Conservation (phyloP, 768 basidiomycete genomes). For the Amanita molliuscula region DNA sequence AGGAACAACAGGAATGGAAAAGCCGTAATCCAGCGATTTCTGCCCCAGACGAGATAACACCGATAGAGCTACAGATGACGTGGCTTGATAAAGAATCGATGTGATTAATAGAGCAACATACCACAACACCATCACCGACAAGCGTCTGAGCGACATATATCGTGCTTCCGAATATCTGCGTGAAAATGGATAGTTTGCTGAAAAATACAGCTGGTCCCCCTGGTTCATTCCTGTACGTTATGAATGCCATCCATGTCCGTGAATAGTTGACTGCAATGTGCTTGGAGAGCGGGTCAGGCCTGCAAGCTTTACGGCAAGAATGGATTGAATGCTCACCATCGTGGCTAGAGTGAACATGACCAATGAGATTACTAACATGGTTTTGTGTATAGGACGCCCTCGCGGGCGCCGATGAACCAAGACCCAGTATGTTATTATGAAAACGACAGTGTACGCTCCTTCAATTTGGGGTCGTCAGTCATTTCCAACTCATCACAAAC, state of each 20-base stretch:
- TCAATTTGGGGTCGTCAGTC: not conserved
- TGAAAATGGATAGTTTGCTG: slow-evolving; percentile 22
- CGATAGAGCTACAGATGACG: slow-evolving; percentile 15
- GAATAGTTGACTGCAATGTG: slow-evolving; percentile 25
- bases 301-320: not conserved
- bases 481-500: not conserved
- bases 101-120: slow-evolving; percentile 8
- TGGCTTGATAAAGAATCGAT: not conserved
- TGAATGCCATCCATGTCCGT: slow-evolving; percentile 25
- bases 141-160: slow-evolving; percentile 27
- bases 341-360: slow-evolving; percentile 23
- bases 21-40: slow-evolving; percentile 12
- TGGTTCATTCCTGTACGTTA: slow-evolving; percentile 11
- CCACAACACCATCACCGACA: slow-evolving; percentile 26
- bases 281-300: slow-evolving; percentile 9
- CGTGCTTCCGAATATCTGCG: slow-evolving; percentile 26
- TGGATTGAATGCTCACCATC: slow-evolving; percentile 13
- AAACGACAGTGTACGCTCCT: slow-evolving; percentile 21
- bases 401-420: slow-evolving; percentile 16
- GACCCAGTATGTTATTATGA: slow-evolving; percentile 20
- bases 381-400: slow-evolving; percentile 17
- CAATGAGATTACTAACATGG: slow-evolving; percentile 21
- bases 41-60: slow-evolving; percentile 23
- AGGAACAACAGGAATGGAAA: slow-evolving; percentile 19
- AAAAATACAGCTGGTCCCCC: slow-evolving; percentile 22